phyloP scores from a whole-genome alignment of 2,329 filamentous ascomycete species.

The Botrytis sinoallii region DNA sequence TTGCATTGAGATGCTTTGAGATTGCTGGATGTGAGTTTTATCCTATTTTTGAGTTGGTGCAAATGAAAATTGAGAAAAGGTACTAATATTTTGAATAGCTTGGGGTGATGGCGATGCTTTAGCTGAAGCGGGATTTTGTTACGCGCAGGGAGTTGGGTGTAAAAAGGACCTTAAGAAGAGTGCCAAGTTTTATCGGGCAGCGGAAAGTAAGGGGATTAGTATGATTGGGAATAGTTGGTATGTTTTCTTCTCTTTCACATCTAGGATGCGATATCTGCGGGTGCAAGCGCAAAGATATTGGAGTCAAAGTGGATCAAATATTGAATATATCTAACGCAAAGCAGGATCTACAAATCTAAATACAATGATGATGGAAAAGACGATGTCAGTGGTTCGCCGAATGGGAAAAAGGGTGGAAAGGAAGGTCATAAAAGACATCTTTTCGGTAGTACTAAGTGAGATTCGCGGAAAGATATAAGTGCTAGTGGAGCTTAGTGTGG shows the following conservation, averaged over 20 bases:
- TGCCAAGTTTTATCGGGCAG: constrained; percentile 83
- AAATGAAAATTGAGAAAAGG: not conserved
- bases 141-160: constrained; percentile 86
- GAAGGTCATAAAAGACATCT: constrained; percentile 74
- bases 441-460: constrained; percentile 51
- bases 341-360: constrained; percentile 94
- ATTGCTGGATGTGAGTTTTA: constrained; percentile 74
- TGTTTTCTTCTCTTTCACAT: constrained; percentile 40
- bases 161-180: constrained; percentile 97
- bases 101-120: constrained; percentile 97
- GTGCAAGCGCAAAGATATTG: not conserved
- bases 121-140: constrained; percentile 93
- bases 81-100: constrained; percentile 42
- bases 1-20: constrained; percentile 91
- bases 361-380: constrained; percentile 65
- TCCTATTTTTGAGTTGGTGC: not conserved
- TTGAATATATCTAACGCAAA: constrained; percentile 1
- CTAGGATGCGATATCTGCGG: not conserved
- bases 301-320: not conserved
- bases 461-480: not conserved
- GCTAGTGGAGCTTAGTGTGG: not conserved
- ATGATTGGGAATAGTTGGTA: constrained; percentile 99
- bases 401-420: constrained; percentile 43
- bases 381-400: constrained; percentile 29
- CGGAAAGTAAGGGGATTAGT: constrained; percentile 89